Evolutionary conservation across 768 basidiomycete genomes (phyloP).

Genomic region (Mycena rebaudengoi): DNA sequence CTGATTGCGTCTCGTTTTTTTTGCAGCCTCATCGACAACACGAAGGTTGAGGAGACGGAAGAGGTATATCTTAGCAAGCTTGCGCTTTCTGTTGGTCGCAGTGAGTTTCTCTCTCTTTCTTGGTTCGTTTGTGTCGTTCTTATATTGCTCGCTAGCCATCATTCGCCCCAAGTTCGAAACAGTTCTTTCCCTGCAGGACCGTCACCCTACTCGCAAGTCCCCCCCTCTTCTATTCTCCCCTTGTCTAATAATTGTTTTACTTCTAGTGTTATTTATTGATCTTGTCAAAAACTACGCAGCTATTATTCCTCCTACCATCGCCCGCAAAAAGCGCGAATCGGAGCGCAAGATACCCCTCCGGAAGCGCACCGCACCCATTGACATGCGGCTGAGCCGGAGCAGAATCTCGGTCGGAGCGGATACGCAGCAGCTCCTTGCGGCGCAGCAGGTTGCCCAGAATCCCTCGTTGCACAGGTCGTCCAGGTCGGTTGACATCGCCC

Average conservation of each 20-base stretch:
- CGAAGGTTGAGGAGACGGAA: slow-evolving; percentile 73
- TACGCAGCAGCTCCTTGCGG: slow-evolving; percentile 73
- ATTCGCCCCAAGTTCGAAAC: slow-evolving; percentile 85
- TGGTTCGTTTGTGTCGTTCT: not conserved
- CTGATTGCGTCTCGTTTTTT: not conserved
- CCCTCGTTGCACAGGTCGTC: slow-evolving; percentile 48
- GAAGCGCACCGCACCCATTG: slow-evolving; percentile 87
- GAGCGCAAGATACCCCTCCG: slow-evolving; percentile 85
- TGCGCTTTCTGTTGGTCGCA: slow-evolving; percentile 84
- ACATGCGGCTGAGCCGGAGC: slow-evolving; percentile 87
- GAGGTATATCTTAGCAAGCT: slow-evolving; percentile 90
- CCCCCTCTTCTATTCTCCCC: not conserved
- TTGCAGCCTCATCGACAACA: slow-evolving; percentile 72
- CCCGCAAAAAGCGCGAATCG: slow-evolving; percentile 86
- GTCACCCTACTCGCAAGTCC: slow-evolving; percentile 78
- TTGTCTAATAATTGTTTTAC: not conserved
- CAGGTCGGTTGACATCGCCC: slow-evolving; percentile 44
- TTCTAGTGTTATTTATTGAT: slow-evolving; percentile 83
- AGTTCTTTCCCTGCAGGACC: slow-evolving; percentile 89
- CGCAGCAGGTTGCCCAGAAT: slow-evolving; percentile 70
- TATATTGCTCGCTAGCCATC: slow-evolving; percentile 58
- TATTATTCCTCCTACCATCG: slow-evolving; percentile 83
- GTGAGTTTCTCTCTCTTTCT: slow-evolving; percentile 54
- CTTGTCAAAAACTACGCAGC: slow-evolving; percentile 78
- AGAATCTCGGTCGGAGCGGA: slow-evolving; percentile 78